Base-by-base conservation (phyloP, 2,329 filamentous ascomycete species). In the Blastomyces parvus region DNA sequence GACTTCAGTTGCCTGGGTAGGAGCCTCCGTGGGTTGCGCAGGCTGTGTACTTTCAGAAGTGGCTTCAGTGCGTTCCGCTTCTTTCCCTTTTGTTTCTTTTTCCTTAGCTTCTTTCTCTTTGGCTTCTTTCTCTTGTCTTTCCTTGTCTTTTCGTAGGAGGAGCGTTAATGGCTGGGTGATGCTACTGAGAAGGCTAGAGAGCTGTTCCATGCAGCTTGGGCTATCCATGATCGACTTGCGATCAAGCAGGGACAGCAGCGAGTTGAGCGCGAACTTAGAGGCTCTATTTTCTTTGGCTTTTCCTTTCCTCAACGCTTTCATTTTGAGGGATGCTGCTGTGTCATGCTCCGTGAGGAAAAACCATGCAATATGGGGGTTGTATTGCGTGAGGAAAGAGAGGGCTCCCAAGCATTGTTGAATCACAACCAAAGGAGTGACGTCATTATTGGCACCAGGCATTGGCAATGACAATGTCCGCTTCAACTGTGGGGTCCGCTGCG, bases 291-390 rank as follows among this genome's bases (percentile, higher is more conserved):
- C 93, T 76, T 93, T 94, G 61, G 81, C 84, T 75, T 97, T 97
- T 70, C 90, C 91, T 78, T 97, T 97, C 67, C 88, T 87, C 70
- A 86, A 88, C 25, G 86, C 76, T 65, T 84, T 87, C 50, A 88
- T 84, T 80, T 96, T 97, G 61, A 93, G 82, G 25, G 88, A 86
- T 48, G 86, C 86, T 9, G 84, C 83, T 30, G 88, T 87, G 71
- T 99, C 94, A 71, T 97, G 92, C 74, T 99, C 94, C 0, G 90
- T 95, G 63, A 99, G 78, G 82, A 99, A 99, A 73, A 97, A 89
- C 66, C 88, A 90, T 44, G 91, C 86, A 60, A 97, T 88, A 71
- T 96, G 91, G 42, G 87, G 86, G 70, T 96, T 97, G 74, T 89
- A 89, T 66, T 87, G 85, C 17, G 89, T 91, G 27, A 99, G 82